Base-by-base conservation (phyloP, 768 basidiomycete genomes). In the Gymnopilus junonius region DNA sequence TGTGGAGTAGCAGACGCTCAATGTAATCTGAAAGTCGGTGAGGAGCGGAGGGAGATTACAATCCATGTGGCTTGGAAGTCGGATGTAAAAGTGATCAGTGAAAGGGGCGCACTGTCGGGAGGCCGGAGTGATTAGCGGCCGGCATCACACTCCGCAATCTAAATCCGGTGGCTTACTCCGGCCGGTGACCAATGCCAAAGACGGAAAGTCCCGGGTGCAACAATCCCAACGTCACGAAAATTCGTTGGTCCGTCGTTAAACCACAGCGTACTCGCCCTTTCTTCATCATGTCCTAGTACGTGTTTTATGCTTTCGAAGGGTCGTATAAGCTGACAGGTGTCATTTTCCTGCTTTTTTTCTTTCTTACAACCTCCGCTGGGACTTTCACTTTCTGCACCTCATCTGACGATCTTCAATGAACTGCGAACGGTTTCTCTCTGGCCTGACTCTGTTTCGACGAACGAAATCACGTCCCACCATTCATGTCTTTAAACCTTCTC, bases 191-290 rank as follows among this genome's bases (percentile, higher is more conserved):
- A 48, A 23, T 8, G 17, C 32, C 31, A 53, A 34, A 45, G 45
- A 60, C 65, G 68, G 68, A 69, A 69, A 69, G 53, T 62, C 61
- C 65, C 68, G 68, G 68, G 68, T 65, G 7, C 55, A 56, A n/a
- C n/a, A n/a, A n/a, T 48, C 65, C 62, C 63, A 65, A 66, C 68
- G 68, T 69, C 65, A 69, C 68, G 37, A 63, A 69, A 69, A 42
- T 60, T 58, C 42, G 51, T 46, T 55, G 40, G 51, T 62, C 54
- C 61, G 55, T 27, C 60, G 57, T 62, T 63, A 61, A n/a, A 46
- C 61, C 50, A 55, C 61, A 58, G 50, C 58, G 53, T 55, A 51
- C 61, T 58, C 48, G 32, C 53, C 58, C 35, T 57, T 53, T 25
- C 61, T 55, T 53, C 46, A 65, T 62, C 58, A 69, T 69, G 68